These are phyloP conservation scores for Kalmusia sp. DNA, from an alignment of 2,329 filamentous ascomycete species.

Conservation along the genomic window DNA sequence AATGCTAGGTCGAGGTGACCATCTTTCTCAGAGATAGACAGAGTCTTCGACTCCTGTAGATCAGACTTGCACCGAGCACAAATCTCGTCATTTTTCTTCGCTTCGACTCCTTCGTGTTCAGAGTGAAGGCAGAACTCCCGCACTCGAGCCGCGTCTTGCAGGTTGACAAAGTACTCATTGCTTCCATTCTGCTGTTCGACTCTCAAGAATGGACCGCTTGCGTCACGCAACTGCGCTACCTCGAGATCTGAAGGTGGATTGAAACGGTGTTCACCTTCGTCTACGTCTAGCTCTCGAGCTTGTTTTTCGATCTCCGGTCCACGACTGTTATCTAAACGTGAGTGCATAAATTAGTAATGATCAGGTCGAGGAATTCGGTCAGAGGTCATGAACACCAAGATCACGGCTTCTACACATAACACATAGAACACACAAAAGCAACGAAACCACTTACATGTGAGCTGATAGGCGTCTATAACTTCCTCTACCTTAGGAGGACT, in stretches of 20 bases:
- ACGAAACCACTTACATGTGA: not conserved
- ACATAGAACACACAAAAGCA: too few relatives aligned
- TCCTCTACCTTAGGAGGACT: slow-evolving; percentile 8
- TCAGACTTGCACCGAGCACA: slow-evolving; percentile 11
- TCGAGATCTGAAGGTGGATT: slow-evolving; percentile 6
- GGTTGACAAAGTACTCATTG: slow-evolving; percentile 1
- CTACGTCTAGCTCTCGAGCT: not conserved
- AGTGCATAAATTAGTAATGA: not conserved
- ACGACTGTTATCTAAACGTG: not conserved
- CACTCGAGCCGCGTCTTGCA: slow-evolving; percentile 11
- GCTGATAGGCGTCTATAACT: slow-evolving; percentile 13
- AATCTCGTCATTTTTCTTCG: not conserved
- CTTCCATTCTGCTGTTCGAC: not conserved
- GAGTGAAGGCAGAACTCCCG: slow-evolving; percentile 9
- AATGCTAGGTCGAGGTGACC: slow-evolving; percentile 17
- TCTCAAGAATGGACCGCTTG: slow-evolving; percentile 14
- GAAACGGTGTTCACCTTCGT: not conserved
- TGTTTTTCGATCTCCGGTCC: not conserved
- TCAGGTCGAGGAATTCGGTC: too few relatives aligned
- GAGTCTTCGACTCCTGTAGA: not conserved
- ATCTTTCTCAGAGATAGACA: slow-evolving; percentile 15
- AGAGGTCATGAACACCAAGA: too few relatives aligned
- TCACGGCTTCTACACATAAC: too few relatives aligned
- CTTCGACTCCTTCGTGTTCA: not conserved
- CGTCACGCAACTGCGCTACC: slow-evolving; percentile 13